Conservation (phyloP, 805 yeast genomes). For the Metschnikowia henanensis region DNA sequence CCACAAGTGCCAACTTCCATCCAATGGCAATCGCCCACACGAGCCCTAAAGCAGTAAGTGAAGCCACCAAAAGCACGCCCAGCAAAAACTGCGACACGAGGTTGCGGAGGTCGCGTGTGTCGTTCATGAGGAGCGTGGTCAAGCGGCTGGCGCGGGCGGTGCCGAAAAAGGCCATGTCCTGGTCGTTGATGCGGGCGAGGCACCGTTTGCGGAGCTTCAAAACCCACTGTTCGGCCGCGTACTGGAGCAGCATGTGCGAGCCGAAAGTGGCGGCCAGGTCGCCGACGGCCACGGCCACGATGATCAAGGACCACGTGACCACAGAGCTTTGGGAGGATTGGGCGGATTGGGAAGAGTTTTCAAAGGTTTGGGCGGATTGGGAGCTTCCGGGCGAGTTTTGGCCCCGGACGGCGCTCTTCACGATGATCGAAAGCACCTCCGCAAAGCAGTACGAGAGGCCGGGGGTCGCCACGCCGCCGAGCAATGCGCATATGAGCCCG, state of each 20-base stretch:
- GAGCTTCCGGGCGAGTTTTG: no score
- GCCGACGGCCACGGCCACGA: constrained; percentile 60
- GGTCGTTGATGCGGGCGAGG: constrained; percentile 49
- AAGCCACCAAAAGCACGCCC: constrained; percentile 50
- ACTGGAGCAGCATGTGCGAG: constrained; percentile 50
- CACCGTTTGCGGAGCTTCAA: constrained; percentile 48
- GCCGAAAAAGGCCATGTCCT: constrained; percentile 55
- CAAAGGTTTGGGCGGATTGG: no score
- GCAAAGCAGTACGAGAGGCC: constrained; percentile 79
- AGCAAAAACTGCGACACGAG: constrained; percentile 64
- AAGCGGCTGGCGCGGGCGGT: constrained; percentile 49
- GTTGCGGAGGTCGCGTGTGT: constrained; percentile 71
- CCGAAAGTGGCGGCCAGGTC: constrained; percentile 61
- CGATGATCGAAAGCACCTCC: constrained; percentile 60
- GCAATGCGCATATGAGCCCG: constrained; percentile 55
- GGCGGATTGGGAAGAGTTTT: no score
- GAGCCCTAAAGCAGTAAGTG: constrained; percentile 59
- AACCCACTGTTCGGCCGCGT: constrained; percentile 70
- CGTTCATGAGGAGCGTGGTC: constrained; percentile 73
- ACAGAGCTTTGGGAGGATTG: no score
- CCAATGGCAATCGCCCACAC: constrained; percentile 79
- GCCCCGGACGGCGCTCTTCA: constrained; percentile 16
- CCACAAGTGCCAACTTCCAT: constrained; percentile 86
- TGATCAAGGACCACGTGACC: constrained; percentile 59
- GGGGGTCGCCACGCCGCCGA: constrained; percentile 70